Percentiles rank a stretch among this genome's conserved stretches.
Conservation (phyloP, 1,284 basidiomycete species). For the Neotropicomus parvogracilis region DNA sequence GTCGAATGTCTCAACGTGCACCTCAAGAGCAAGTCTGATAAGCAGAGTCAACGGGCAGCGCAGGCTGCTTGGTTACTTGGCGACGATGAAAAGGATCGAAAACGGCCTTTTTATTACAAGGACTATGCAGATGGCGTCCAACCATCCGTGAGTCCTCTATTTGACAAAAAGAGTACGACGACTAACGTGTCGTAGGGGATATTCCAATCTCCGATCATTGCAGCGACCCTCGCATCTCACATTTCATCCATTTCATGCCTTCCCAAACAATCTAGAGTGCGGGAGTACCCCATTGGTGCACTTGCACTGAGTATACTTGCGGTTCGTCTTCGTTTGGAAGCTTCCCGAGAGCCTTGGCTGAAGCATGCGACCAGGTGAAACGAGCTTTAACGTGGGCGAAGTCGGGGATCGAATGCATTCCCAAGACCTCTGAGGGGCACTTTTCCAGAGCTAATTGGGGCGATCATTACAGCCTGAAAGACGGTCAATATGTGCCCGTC, state of each 20-base stretch:
- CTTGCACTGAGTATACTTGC: constrained; percentile 2
- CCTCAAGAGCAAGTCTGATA: neutral
- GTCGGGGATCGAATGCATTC: neutral
- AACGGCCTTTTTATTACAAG: constrained; percentile 3
- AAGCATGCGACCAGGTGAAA: neutral
- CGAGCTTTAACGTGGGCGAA: constrained; percentile 1
- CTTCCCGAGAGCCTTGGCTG: neutral
- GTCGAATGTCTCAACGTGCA: neutral
- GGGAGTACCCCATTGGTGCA: neutral
- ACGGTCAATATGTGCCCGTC: neutral
- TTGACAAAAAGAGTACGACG: neutral
- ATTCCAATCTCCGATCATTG: constrained; percentile 1
- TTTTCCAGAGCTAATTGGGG: constrained; percentile 4
- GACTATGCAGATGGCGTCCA: neutral
- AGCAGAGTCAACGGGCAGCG: neutral
- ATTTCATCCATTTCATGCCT: neutral
- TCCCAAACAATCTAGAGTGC: neutral
- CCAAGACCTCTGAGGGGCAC: neutral
- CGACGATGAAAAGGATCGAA: constrained; percentile 1
- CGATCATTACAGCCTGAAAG: neutral
- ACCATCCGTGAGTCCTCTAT: neutral
- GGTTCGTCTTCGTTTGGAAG: neutral
- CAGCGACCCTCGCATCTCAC: neutral
- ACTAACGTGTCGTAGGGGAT: neutral
- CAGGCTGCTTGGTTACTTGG: neutral